phyloP scores from a whole-genome alignment of 1,284 basidiomycete species.

The Trichosporon sp. region DNA sequence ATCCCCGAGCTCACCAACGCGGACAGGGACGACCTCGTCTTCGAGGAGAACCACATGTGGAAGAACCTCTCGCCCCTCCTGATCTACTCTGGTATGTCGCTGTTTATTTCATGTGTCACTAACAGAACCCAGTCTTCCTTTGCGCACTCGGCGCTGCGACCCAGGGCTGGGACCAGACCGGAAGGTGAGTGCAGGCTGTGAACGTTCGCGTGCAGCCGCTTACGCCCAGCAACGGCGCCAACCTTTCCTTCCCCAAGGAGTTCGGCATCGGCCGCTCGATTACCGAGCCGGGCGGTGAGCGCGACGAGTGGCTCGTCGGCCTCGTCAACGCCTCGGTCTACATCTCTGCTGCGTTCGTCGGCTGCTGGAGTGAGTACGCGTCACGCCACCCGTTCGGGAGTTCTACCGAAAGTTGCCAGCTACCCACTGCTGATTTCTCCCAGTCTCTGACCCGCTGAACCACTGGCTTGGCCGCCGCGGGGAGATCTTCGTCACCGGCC shows the following conservation, averaged over 20 bases:
- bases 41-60: conserved; percentile 64
- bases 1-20: conserved; percentile 58
- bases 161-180: conserved; percentile 46
- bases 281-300: conserved; percentile 5
- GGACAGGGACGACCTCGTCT: conserved; percentile 54
- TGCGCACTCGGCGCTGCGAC: conserved; percentile 40
- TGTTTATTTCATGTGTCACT: too few species aligned
- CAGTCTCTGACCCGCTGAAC: conserved; percentile 66
- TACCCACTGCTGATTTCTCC: neutral
- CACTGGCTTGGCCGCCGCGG: conserved; percentile 66
- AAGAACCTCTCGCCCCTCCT: conserved; percentile 53
- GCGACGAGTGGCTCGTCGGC: conserved; percentile 55
- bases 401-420: too few species aligned
- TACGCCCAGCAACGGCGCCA: conserved; percentile 52
- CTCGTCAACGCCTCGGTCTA: conserved; percentile 72
- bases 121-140: conserved; percentile 17
- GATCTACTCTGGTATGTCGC: conserved; percentile 23
- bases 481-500: conserved; percentile 67
- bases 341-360: conserved; percentile 51
- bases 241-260: conserved; percentile 62
- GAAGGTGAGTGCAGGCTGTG: conserved; percentile 33
- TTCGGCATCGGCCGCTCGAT: conserved; percentile 55
- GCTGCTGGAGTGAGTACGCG: conserved; percentile 30
- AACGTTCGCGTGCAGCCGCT: conserved; percentile 35
- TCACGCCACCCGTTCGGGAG: too few species aligned